Conservation (phyloP, 139 green algal species). For the Deuterostichococcus epilithicus region DNA sequence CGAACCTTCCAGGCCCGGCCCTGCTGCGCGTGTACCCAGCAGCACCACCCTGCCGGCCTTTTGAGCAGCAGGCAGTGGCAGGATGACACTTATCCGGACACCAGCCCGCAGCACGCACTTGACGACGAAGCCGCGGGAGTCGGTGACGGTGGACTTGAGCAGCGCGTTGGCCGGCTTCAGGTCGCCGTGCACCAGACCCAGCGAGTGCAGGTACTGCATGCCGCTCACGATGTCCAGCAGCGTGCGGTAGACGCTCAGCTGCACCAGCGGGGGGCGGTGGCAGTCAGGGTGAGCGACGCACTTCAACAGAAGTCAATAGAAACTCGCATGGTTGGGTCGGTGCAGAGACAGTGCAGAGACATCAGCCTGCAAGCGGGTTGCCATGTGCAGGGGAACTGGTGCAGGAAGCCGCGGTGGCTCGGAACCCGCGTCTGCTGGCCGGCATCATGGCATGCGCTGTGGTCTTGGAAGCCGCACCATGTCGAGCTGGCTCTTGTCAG, state of each 20-base stretch:
- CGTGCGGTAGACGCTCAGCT: background rate
- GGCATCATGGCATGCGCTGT: background rate
- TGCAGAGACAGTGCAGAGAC: background rate
- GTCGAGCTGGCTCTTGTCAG: constrained; percentile 14
- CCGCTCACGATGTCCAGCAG: constrained; percentile 30
- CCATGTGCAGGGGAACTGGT: too few species aligned
- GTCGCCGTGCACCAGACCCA: constrained; percentile 54
- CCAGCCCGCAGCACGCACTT: constrained; percentile 6
- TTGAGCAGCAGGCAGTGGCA: too few species aligned
- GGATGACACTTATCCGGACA: too few species aligned
- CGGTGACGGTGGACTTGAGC: constrained; percentile 22
- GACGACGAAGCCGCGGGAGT: constrained; percentile 25
- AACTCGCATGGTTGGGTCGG: background rate
- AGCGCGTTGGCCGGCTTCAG: constrained; percentile 65
- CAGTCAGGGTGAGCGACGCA: background rate
- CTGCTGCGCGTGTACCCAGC: too few species aligned
- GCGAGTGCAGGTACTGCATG: constrained; percentile 36
- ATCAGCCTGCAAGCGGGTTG: background rate
- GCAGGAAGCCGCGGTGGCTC: too few species aligned
- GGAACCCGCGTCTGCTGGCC: too few species aligned
- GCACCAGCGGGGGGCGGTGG: background rate
- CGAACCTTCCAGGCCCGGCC: too few species aligned
- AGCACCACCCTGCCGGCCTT: too few species aligned
- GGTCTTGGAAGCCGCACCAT: constrained; percentile 6
- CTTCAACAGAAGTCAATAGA: too few species aligned